A percentile compares a stretch with the other conserved stretches of the same genome.
These are phyloP conservation scores for Septoria petroselini DNA, from an alignment of 2,329 filamentous ascomycete genomes.

Conservation along the genomic window DNA sequence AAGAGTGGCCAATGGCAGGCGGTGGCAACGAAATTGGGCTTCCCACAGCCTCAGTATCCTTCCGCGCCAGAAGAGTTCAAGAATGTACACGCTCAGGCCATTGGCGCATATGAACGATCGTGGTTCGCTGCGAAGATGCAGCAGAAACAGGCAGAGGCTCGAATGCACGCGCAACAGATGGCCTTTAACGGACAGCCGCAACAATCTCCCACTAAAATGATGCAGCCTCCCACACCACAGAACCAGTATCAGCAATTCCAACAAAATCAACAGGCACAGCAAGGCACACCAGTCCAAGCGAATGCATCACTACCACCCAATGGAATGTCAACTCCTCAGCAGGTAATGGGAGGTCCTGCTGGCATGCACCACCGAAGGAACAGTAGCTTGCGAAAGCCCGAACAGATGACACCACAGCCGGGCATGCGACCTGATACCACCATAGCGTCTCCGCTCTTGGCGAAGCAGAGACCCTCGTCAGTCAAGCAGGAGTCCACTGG, in stretches of 20 bases:
- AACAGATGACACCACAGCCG: conserved; percentile 34
- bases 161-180: conserved; percentile 41
- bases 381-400: conserved; percentile 32
- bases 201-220: conserved; percentile 37
- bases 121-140: conserved; percentile 55
- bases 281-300: conserved; percentile 45
- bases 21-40: conserved; percentile 57
- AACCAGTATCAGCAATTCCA: conserved; percentile 32
- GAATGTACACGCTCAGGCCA: conserved; percentile 70
- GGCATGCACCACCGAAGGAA: conserved; percentile 37
- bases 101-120: conserved; percentile 72
- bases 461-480: conserved; percentile 33
- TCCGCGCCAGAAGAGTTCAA: conserved; percentile 67
- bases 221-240: conserved; percentile 30
- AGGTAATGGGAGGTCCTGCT: conserved; percentile 37
- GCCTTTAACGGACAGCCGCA: conserved; percentile 36
- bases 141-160: conserved; percentile 38
- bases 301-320: conserved; percentile 50
- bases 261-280: conserved; percentile 30
- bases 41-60: conserved; percentile 49
- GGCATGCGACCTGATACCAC: conserved; percentile 19
- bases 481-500: conserved; percentile 32
- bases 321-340: conserved; percentile 48
- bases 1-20: conserved; percentile 69
- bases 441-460: conserved; percentile 32